Evolutionary conservation across 2,329 filamentous ascomycete species (phyloP), one percentile per base, ranked within the genome.

Genomic region (Aspergillus caelatus): DNA sequence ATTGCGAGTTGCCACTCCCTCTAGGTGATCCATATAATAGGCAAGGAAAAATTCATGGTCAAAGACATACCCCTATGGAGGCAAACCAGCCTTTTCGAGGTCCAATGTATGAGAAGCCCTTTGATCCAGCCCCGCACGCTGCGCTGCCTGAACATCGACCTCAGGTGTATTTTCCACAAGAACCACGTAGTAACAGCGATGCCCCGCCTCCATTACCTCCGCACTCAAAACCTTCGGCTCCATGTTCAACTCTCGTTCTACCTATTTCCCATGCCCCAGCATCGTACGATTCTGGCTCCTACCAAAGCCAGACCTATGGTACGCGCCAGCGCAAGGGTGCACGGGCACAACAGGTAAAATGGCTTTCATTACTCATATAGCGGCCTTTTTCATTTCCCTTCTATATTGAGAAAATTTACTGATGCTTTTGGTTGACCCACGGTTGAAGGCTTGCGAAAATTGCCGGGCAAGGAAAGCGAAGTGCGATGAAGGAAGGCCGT

Each of bases 401-500:
- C n/a, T 36, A 28, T 21, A 46, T 54, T 32, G 12, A 58, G n/a
- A 41, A 32, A 36, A 48, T 26, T 26, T 26, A 26, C 23, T 26
- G 53, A 66, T 61, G 32, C 11, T 45, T 16, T 41, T 46, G 16
- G 23, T 26, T 26, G 23, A 26, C 19, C 30, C 16, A 1, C 19
- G 8, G 52, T 57, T 62, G 14, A 67, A 96, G 89, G 95, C 95
- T 43, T 99, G 95, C 78, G 93, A 96, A 72, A 91, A 90, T 76
- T 97, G 93, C 78, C 89, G 93, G 63, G 86, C 91, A 65, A 85
- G 94, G 45, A 97, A 96, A 78, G 92, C 93, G 16, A 96, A 96
- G 79, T 97, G 93, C 75, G 93, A 96, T 71, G 93, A 97, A 81
- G 89, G 89, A 14, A 89, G 91, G 68, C 93, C 91, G 2, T 90